phyloP scores from a whole-genome alignment of 805 yeast species.

The Martiniozyma abietophila region DNA sequence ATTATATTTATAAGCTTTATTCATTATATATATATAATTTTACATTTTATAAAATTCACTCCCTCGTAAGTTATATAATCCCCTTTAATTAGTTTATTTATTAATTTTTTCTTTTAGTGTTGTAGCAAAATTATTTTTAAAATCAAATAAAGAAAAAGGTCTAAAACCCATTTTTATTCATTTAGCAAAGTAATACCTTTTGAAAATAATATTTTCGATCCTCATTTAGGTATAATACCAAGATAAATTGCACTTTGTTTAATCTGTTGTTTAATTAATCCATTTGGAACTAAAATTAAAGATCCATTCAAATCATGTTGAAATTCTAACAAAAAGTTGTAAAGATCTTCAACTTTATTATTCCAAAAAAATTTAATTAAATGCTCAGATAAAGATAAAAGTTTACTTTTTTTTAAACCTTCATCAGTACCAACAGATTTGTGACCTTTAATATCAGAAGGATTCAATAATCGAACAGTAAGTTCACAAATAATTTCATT shows the following conservation, averaged over 20 bases:
- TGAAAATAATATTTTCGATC: too few species aligned
- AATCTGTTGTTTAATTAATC: slow-evolving; percentile 12
- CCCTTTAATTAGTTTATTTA: too few species aligned
- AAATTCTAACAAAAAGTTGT: slow-evolving; percentile 16
- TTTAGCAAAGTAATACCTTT: too few species aligned
- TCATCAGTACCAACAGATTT: slow-evolving; percentile 4
- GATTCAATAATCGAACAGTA: slow-evolving; percentile 13
- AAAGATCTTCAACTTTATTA: slow-evolving; percentile 17
- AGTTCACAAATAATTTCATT: slow-evolving; percentile 18
- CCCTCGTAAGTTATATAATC: too few species aligned
- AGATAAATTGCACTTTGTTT: slow-evolving; percentile 15
- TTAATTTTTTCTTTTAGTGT: too few species aligned
- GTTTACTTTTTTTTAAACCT: slow-evolving; percentile 14
- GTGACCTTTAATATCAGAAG: slow-evolving; percentile 8
- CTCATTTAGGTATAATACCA: slow-evolving; percentile 12
- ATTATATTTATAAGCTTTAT: too few species aligned
- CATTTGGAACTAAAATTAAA: slow-evolving; percentile 11
- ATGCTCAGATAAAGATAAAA: slow-evolving; percentile 23
- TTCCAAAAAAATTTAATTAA: slow-evolving; percentile 25
- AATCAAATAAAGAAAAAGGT: too few species aligned
- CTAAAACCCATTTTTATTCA: too few species aligned
- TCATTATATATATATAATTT: too few species aligned
- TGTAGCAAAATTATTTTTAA: too few species aligned
- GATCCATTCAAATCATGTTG: slow-evolving; percentile 13
- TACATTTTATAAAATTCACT: too few species aligned